Conservation (phyloP, 2,329 filamentous ascomycete species). For the Tolypocladium tropicale region DNA sequence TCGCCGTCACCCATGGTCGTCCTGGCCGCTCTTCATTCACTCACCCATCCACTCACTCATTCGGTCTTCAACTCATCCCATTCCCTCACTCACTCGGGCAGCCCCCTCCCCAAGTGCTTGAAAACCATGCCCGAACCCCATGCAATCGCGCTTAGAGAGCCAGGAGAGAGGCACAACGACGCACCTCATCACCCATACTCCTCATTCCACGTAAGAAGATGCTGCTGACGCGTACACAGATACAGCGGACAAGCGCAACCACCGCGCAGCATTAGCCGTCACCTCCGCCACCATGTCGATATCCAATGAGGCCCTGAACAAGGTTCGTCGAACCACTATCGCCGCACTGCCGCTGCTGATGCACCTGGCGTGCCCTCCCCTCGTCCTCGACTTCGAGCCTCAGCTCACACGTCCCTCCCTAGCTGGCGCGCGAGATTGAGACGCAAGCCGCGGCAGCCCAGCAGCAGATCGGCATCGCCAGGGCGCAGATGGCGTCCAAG, state of each 20-base stretch:
- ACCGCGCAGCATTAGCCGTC: not conserved
- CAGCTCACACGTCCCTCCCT: not conserved
- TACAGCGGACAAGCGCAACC: not conserved
- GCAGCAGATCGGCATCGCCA: slow-evolving; percentile 82
- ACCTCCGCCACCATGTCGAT: slow-evolving; percentile 62
- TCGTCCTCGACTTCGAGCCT: not conserved
- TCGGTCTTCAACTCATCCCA: no score
- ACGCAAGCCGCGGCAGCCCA: slow-evolving; percentile 78
- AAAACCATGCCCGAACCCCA: not conserved
- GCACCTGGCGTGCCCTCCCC: not conserved
- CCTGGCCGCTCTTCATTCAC: not conserved
- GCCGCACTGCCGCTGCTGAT: not conserved
- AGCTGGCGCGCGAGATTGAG: slow-evolving; percentile 93
- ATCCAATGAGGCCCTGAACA: slow-evolving; percentile 85
- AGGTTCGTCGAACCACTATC: slow-evolving; percentile 43
- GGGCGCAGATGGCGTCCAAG: slow-evolving; percentile 74
- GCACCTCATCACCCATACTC: no score
- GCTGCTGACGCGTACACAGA: not conserved
- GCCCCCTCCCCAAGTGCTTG: not conserved
- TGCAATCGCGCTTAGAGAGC: not conserved
- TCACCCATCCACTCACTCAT: not conserved
- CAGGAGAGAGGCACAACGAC: not conserved
- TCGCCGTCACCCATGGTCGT: not conserved
- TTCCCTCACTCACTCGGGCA: not conserved
- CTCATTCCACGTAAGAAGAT: no score